Conservation (phyloP, 805 yeast genomes). For the Ogataea ramenticola region DNA sequence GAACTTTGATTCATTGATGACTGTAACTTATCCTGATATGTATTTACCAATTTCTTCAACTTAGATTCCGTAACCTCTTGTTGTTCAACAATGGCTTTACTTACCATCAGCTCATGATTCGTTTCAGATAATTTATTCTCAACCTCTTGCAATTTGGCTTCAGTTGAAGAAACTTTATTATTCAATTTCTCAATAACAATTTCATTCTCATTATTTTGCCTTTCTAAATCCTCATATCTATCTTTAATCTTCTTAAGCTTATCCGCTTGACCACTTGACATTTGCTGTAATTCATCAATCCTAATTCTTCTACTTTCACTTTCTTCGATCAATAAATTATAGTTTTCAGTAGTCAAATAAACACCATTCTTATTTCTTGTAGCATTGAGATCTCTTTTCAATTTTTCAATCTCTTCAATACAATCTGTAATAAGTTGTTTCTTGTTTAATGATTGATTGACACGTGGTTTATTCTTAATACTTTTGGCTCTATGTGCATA, state of each 20-base stretch:
- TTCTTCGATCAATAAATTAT: slow-evolving; percentile 32
- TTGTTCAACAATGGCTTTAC: slow-evolving; percentile 3
- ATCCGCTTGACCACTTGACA: slow-evolving; percentile 39
- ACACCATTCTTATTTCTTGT: slow-evolving; percentile 35
- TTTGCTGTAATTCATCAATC: slow-evolving; percentile 43
- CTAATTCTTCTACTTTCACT: slow-evolving; percentile 42
- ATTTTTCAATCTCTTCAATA: slow-evolving; percentile 16
- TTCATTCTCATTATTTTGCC: too few relatives aligned
- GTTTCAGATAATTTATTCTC: neutral
- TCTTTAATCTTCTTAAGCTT: slow-evolving; percentile 35
- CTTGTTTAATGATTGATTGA: slow-evolving; percentile 55
- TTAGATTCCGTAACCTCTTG: slow-evolving; percentile 7
- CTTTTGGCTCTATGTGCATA: slow-evolving; percentile 85
- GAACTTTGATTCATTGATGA: too few relatives aligned
- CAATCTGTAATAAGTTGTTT: slow-evolving; percentile 46
- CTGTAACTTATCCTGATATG: too few relatives aligned
- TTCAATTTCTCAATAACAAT: too few relatives aligned
- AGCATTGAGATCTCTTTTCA: too few relatives aligned
- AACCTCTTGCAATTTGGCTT: too few relatives aligned
- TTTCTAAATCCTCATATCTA: slow-evolving; percentile 25
- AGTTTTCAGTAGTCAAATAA: slow-evolving; percentile 47
- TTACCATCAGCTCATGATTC: neutral
- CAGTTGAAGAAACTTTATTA: too few relatives aligned
- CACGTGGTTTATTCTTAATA: slow-evolving; percentile 66
- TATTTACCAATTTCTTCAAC: slow-evolving; percentile 2